Evolutionary conservation across 108 stramenopile genomes (phyloP), one percentile per base, ranked within the genome.

Genomic region (Cyclotella distinguenda): DNA sequence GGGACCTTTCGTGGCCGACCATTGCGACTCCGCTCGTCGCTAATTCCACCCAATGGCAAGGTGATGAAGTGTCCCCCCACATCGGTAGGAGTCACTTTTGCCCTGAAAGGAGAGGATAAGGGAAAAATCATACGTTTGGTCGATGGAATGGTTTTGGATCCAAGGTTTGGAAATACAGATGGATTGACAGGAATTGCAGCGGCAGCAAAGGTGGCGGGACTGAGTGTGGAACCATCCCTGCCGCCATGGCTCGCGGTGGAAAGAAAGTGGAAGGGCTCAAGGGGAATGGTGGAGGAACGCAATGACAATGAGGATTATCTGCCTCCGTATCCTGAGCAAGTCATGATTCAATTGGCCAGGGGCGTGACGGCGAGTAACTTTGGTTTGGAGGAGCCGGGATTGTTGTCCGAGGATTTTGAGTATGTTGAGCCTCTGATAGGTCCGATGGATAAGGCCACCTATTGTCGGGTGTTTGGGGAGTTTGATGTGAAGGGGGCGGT

Each of bases 271-370:
- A 46, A 33, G 1, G 6, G 62, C 32, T 56, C 47, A 21, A 58
- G 51, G 36, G 45, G 26, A 40, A 15, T 25, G 39, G 3, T 68
- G 18, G 5, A 66, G 32, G 47, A 70, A 53, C 38, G 48, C 7
- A 27, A 53, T 33, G 63, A 55, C 1, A 33, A 48, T 18, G 62
- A 67, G 11, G 47, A 48, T 0, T 63, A 78, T 47, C 48, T 77
- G 51, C 73, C 85, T 0, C 82, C 85, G 7, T 86, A 83, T 54
- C 85, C 85, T 23, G 82, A 82, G 32, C 66, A 62, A 2, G 82
- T 86, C 44, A 82, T 86, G 85, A 73, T 83, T 35, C 72, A 80
- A 35, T 68, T 86, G 6, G 85, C 83, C 33, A 84, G 82, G 67
- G 86, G 81, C 5, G 64, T 86, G 12, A 31, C 81, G 4, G 64